phyloP scores from a whole-genome alignment of 495 filamentous ascomycete genomes.

The Glonium stellatum region DNA sequence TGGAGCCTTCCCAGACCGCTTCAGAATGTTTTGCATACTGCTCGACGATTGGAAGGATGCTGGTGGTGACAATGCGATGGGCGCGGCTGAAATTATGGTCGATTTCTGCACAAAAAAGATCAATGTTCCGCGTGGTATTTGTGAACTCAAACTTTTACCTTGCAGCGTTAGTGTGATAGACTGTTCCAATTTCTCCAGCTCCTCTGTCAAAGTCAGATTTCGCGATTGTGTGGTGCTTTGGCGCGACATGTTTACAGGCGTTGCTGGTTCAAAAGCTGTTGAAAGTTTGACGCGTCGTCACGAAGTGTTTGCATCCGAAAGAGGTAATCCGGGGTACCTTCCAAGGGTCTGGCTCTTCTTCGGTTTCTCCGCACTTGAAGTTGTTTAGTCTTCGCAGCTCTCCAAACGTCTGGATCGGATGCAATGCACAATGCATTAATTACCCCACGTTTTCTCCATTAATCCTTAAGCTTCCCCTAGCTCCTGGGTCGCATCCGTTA shows the following conservation, averaged over 20 bases:
- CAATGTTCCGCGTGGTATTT: slow-evolving; percentile 1
- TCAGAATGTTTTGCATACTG: slow-evolving; percentile 91
- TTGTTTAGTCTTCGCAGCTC: too few relatives aligned
- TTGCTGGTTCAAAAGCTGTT: background rate
- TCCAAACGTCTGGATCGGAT: too few relatives aligned
- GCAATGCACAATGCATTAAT: too few relatives aligned
- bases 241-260: slow-evolving; percentile 43
- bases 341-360: too few relatives aligned
- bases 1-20: slow-evolving; percentile 93
- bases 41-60: slow-evolving; percentile 89
- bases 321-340: too few relatives aligned
- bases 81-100: slow-evolving; percentile 97
- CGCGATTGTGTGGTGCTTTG: slow-evolving; percentile 49
- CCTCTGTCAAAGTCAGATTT: slow-evolving; percentile 78
- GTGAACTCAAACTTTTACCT: slow-evolving; percentile 45
- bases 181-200: slow-evolving; percentile 93
- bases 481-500: background rate
- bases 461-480: background rate
- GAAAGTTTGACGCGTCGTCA: too few relatives aligned
- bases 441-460: too few relatives aligned
- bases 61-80: slow-evolving; percentile 90
- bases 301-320: too few relatives aligned
- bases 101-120: slow-evolving; percentile 60
- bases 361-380: too few relatives aligned
- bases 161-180: slow-evolving; percentile 94